A percentile compares a stretch with the other conserved stretches of the same genome.
phyloP scores from a whole-genome alignment of 148 eudicot species.

The Spergularia bocconei region DNA sequence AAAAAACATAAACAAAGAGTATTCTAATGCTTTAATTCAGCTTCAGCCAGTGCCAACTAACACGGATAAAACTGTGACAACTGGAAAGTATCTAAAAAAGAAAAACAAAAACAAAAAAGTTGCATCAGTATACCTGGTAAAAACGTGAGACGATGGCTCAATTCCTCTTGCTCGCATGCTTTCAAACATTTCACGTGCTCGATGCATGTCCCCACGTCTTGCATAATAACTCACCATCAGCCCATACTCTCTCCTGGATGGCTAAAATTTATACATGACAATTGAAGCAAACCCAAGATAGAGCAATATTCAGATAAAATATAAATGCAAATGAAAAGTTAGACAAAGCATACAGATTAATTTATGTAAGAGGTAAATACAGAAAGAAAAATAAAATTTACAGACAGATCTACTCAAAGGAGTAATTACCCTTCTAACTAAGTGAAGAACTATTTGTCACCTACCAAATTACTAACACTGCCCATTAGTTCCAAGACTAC shows the following conservation, averaged over 20 bases:
- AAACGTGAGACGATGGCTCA: conserved; percentile 85
- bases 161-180: conserved; percentile 97
- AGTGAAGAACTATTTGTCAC: too few species aligned
- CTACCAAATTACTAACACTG: too few species aligned
- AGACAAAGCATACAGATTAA: neutral
- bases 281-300: neutral
- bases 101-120: neutral
- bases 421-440: too few species aligned
- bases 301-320: neutral
- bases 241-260: conserved; percentile 95
- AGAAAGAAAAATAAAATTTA: too few species aligned
- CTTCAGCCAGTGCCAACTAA: neutral
- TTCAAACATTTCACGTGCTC: conserved; percentile 92
- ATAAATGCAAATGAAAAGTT: neutral
- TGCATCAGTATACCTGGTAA: conserved; percentile 54
- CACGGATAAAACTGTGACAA: neutral
- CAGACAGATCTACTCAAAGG: too few species aligned
- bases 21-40: neutral
- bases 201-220: conserved; percentile 93
- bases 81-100: neutral
- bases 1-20: neutral
- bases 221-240: conserved; percentile 91
- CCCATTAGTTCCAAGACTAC: too few species aligned
- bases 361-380: too few species aligned
- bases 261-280: conserved; percentile 43